Conservation (phyloP, 495 filamentous ascomycete genomes). For the Penicillium chermesinum region DNA sequence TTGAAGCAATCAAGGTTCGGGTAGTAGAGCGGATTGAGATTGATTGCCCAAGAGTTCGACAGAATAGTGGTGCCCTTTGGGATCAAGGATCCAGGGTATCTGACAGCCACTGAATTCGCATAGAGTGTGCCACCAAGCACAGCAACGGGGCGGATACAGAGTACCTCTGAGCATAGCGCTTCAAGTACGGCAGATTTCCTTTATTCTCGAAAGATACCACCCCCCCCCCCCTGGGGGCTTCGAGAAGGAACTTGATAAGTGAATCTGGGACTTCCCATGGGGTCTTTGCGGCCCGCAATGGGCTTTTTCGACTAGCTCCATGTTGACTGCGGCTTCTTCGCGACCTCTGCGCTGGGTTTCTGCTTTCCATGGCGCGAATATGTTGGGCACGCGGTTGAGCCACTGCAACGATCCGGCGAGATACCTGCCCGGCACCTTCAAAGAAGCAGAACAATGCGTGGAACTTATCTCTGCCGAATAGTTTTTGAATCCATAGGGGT, state of each 20-base stretch:
- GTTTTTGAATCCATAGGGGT: constrained; percentile 21
- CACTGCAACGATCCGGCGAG: constrained; percentile 23
- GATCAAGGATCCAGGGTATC: constrained; percentile 44
- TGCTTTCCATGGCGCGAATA: constrained; percentile 26
- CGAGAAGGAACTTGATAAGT: constrained; percentile 30
- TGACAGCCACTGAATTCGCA: constrained; percentile 44
- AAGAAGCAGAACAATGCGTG: constrained; percentile 18
- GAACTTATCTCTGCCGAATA: constrained; percentile 17
- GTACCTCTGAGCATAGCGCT: constrained; percentile 30
- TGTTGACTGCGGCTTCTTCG: constrained; percentile 9
- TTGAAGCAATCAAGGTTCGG: constrained; percentile 37
- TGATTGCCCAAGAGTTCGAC: constrained; percentile 42
- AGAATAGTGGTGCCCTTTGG: constrained; percentile 41
- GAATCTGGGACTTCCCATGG: constrained; percentile 12
- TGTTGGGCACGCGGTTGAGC: constrained; percentile 22
- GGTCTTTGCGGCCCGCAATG: constrained; percentile 6
- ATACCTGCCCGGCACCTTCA: constrained; percentile 18
- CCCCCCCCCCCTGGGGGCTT: no score
- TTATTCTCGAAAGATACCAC: constrained; percentile 16
- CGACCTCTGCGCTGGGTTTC: constrained; percentile 15
- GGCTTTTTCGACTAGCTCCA: constrained; percentile 10
- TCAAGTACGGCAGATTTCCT: constrained; percentile 29
- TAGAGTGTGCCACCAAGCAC: constrained; percentile 50
- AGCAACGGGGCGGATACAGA: constrained; percentile 30
- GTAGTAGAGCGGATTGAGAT: constrained; percentile 36